These are phyloP conservation scores for Asterophora parasitica DNA, from an alignment of 768 basidiomycete species.

Conservation along the genomic window DNA sequence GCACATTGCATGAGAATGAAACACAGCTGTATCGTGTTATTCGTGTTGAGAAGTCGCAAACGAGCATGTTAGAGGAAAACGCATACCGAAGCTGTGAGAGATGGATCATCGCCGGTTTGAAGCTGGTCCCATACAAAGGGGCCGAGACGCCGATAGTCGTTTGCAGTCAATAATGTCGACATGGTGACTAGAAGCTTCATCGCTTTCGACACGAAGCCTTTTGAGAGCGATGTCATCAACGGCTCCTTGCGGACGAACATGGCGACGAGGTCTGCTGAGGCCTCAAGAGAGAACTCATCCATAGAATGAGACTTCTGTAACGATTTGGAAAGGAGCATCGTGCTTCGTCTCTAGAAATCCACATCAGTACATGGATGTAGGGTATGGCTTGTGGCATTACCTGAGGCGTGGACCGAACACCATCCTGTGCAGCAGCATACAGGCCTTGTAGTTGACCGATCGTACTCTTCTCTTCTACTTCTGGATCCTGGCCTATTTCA, in stretches of 20 bases:
- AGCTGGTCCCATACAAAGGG: conserved; percentile 56
- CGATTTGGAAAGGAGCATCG: conserved; percentile 30
- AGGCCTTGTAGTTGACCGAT: conserved; percentile 42
- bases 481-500: conserved; percentile 33
- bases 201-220: conserved; percentile 40
- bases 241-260: conserved; percentile 32
- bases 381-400: conserved; percentile 26
- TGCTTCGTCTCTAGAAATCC: conserved; percentile 36
- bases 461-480: conserved; percentile 38
- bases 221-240: conserved; percentile 39
- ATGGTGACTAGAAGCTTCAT: conserved; percentile 62
- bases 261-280: conserved; percentile 27
- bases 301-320: conserved; percentile 18
- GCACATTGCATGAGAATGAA: conserved; percentile 72
- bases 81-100: conserved; percentile 47
- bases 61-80: not conserved
- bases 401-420: conserved; percentile 37
- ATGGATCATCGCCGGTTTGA: conserved; percentile 37
- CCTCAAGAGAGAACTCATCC: conserved; percentile 11
- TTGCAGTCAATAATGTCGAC: conserved; percentile 44
- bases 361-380: conserved; percentile 12
- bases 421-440: conserved; percentile 48
- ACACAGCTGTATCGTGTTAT: conserved; percentile 37
- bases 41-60: not conserved
- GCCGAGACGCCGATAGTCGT: conserved; percentile 48